phyloP scores from a whole-genome alignment of 768 basidiomycete genomes.

The Panaeolus papilionaceus region DNA sequence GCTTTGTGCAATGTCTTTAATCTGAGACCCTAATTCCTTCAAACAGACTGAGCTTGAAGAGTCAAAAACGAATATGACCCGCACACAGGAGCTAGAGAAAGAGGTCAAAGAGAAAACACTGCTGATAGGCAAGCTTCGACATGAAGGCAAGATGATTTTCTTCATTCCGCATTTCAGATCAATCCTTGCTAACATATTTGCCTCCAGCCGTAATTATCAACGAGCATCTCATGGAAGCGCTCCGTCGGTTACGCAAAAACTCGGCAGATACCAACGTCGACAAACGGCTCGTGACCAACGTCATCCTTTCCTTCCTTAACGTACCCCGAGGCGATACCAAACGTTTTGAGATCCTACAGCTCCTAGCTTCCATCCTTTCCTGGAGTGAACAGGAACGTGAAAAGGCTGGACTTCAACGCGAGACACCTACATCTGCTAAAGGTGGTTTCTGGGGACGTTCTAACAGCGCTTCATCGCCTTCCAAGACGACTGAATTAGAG shows the following conservation, averaged over 20 bases:
- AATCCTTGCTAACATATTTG: constrained; percentile 12
- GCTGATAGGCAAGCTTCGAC: constrained; percentile 93
- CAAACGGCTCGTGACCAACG: constrained; percentile 91
- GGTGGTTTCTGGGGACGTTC: constrained; percentile 52
- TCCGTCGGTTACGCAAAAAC: constrained; percentile 90
- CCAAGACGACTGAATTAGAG: constrained; percentile 63
- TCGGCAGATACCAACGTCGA: constrained; percentile 94
- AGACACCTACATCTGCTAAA: constrained; percentile 29
- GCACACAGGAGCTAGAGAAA: constrained; percentile 78
- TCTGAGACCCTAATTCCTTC: constrained; percentile 15
- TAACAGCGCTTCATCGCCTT: constrained; percentile 39
- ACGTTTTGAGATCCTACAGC: constrained; percentile 93
- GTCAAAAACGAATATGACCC: constrained; percentile 65
- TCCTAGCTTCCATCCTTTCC: constrained; percentile 88
- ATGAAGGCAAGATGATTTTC: constrained; percentile 71
- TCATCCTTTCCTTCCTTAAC: constrained; percentile 87
- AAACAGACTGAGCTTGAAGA: constrained; percentile 80
- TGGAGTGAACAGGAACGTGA: constrained; percentile 94
- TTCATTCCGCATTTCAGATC: neutral
- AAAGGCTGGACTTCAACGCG: constrained; percentile 83
- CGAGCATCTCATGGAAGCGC: constrained; percentile 96
- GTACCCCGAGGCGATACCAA: constrained; percentile 94
- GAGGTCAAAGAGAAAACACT: constrained; percentile 95
- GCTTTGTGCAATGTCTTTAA: constrained; percentile 4
- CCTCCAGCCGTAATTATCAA: constrained; percentile 90